Evolutionary conservation across 139 green algal species (phyloP).

Genomic region (Zygnema cylindricum): DNA sequence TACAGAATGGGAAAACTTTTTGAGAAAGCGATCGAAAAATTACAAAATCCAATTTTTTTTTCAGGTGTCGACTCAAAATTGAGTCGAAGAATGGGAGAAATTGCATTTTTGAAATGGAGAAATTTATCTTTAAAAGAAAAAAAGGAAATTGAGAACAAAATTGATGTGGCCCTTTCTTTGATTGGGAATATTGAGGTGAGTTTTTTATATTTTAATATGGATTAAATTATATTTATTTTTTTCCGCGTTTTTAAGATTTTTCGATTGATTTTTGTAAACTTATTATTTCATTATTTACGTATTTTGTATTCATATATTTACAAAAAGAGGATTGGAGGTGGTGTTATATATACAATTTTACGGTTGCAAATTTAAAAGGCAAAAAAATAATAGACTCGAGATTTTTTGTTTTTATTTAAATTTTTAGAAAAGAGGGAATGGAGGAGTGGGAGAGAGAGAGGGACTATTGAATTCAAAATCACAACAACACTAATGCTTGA

Average conservation of each 20-base stretch:
- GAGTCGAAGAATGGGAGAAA: not conserved
- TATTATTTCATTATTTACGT: too few relatives aligned
- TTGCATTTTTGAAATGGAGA: not conserved
- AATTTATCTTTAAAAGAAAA: not conserved
- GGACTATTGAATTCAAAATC: not conserved
- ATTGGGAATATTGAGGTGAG: not conserved
- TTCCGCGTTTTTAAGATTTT: too few relatives aligned
- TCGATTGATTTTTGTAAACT: too few relatives aligned
- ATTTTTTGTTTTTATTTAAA: not conserved
- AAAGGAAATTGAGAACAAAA: not conserved
- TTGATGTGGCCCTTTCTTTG: not conserved
- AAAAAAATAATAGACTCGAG: not conserved
- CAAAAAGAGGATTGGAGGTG: not conserved
- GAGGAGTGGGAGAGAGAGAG: not conserved
- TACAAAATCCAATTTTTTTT: not conserved
- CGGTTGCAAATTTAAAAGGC: not conserved
- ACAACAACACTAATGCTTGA: not conserved
- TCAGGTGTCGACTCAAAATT: not conserved
- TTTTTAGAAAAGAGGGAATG: too few relatives aligned
- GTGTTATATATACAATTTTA: not conserved
- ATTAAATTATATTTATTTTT: too few relatives aligned
- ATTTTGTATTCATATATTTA: not conserved
- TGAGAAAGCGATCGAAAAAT: not conserved
- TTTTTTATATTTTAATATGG: too few relatives aligned
- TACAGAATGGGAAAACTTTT: not conserved